Base-by-base conservation (phyloP, 2,329 filamentous ascomycete species). In the Akanthomyces uredinophilus region DNA sequence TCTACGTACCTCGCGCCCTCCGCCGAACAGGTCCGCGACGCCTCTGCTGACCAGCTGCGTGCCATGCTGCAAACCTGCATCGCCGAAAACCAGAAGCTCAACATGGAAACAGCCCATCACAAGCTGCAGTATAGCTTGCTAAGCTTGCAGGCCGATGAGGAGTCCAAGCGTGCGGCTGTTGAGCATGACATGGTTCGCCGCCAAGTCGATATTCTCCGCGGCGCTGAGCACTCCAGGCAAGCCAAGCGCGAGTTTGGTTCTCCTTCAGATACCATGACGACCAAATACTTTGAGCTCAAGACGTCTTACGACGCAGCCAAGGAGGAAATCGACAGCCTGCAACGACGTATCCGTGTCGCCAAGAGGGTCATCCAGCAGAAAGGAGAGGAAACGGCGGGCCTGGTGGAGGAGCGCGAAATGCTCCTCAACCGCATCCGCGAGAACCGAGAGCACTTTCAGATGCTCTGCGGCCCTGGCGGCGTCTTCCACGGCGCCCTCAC, bases 131-230 rank as follows among this genome's bases (percentile, higher is more conserved):
- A 93, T 71, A 92, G 89, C 68, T 83, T 97, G 70, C 83, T 96
- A 32, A 87, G 85, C 57, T 87, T 97, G 66, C 91, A 96, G 70
- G 92, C 90, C 60, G 87, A 89, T 54, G 92, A 96, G 68, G 89
- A 92, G 35, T 85, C 91, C 11, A 93, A 96, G 74, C 87, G 92
- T 29, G 92, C 94, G 67, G 89, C 88, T 41, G 93, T 97, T 5
- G 94, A 97, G 74, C 90, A 96, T 69, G 90, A 95, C 66, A 93
- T 97, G 85, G 89, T 89, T n/a, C 86, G 91, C 65, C 84, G 90
- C 24, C 92, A 97, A 74, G 89, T 96, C 22, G 90, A 96, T 65
- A 90, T 93, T 14, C 79, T 97, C 32, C 89, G 92, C 64, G 82
- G 83, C 65, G 87, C 87, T 16, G 90, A 95, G 70, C 84, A 89